Evolutionary conservation across 2,329 filamentous ascomycete genomes (phyloP), one percentile per base, ranked within the genome.

Genomic region (Mycosphaerella arachidis): DNA sequence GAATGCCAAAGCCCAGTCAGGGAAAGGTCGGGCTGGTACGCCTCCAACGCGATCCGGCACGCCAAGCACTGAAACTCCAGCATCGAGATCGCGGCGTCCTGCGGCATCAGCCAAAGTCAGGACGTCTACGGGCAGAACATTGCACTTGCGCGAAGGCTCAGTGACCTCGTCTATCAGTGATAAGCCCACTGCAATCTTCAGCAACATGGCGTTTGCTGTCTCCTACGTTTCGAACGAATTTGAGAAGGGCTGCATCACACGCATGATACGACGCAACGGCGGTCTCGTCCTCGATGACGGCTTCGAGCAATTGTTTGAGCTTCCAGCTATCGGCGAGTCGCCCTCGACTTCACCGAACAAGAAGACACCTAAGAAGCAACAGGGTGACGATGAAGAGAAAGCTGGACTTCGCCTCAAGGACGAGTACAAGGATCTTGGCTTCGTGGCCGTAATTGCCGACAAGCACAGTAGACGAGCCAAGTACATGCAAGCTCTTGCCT

Each of bases 401-500:
- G 12, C n/a, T 7, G 61, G 57, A 63, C 73, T 74, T 61, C 66
- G 40, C 1, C 79, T 95, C 0, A 84, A 69, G 53, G 78, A 1
- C 65, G 78, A 10, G 73, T 78, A 24, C 82, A 83, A 24, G 70
- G 77, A 37, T 76, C 78, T 86, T 1, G 88, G 90, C 0, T 97
- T 99, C 70, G 86, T 90, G 0, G 92, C 91, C 4, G 78, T 97
- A 13, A 90, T 99, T 61, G 88, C 92, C 0, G 91, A 97, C 70
- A 84, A 85, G 4, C 89, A 96, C 72, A 94, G 90, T 6, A 86
- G 93, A 51, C 92, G 91, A 63, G 84, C 87, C 53, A 99, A 97
- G 72, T 97, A 94, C 73, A 90, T 97, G 81, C 92, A 97, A 76
- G 94, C 94, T 0, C 83, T 99, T 1, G 92, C 94, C 0, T 83